Conservation (phyloP, 768 basidiomycete species). For the Boletus rubroflammeus region DNA sequence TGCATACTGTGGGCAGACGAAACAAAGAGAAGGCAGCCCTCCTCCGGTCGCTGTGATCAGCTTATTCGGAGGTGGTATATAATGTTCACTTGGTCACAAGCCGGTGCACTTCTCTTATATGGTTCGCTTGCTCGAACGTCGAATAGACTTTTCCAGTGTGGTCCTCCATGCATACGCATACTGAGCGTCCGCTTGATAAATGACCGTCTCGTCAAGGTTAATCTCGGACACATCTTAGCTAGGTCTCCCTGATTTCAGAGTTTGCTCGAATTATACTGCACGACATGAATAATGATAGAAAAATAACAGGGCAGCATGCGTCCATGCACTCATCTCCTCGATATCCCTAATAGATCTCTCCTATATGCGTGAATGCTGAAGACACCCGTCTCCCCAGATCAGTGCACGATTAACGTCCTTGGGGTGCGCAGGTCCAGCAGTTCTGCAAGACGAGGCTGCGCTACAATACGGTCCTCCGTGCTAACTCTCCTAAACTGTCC, state of each 20-base stretch:
- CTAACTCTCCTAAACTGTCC: constrained; percentile 20
- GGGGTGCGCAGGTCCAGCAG: constrained; percentile 18
- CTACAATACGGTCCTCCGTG: constrained; percentile 24
- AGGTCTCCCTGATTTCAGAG: too few species aligned
- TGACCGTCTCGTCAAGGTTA: background rate
- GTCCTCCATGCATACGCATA: background rate
- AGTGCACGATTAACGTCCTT: constrained; percentile 22
- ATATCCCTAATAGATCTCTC: background rate
- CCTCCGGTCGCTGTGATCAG: constrained; percentile 67
- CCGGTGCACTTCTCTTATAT: background rate
- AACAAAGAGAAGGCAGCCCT: constrained; percentile 59
- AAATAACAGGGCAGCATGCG: background rate
- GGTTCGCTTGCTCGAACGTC: background rate
- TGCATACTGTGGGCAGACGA: constrained; percentile 79
- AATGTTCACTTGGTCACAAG: background rate
- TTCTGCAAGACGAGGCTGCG: constrained; percentile 11
- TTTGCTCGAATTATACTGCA: background rate
- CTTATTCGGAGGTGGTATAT: constrained; percentile 57
- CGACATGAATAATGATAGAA: background rate
- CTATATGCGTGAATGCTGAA: background rate
- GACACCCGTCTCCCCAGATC: background rate
- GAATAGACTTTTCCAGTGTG: background rate
- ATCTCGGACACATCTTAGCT: background rate
- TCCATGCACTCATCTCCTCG: background rate
- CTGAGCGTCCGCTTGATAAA: background rate